A percentile compares a stretch with the other conserved stretches of the same genome.
These are phyloP conservation scores for Glaciozyma martinii DNA, from an alignment of 768 basidiomycete species.

Conservation along the genomic window DNA sequence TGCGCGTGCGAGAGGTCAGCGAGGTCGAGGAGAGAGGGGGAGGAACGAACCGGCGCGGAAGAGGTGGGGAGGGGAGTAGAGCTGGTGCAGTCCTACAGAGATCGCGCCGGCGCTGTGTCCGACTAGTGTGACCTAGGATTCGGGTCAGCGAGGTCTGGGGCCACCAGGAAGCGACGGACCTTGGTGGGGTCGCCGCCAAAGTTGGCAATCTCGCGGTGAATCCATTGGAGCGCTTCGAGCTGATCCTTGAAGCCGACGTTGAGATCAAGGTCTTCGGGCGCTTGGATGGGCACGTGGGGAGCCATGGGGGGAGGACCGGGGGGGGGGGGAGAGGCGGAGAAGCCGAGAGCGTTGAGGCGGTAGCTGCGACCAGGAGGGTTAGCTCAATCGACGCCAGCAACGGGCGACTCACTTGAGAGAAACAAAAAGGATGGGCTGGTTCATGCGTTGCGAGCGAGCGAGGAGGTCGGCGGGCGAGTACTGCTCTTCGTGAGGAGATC, in stretches of 20 bases:
- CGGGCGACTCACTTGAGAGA: conserved; percentile 2
- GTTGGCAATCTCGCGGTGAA: conserved; percentile 39
- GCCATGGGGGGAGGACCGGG: conserved; percentile 6
- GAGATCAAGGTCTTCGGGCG: conserved; percentile 37
- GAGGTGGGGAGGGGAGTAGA: conserved; percentile 9
- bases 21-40: not conserved
- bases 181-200: conserved; percentile 42
- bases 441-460: conserved; percentile 9
- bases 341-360: conserved; percentile 24
- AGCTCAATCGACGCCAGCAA: not conserved
- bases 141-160: not conserved
- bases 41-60: conserved; percentile 20
- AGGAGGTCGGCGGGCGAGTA: conserved; percentile 25
- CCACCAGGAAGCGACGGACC: not conserved
- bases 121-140: conserved; percentile 10
- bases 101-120: conserved; percentile 27
- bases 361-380: conserved; percentile 3
- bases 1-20: not conserved
- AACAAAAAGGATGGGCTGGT: conserved; percentile 20
- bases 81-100: conserved; percentile 23
- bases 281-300: conserved; percentile 18
- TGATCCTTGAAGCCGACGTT: conserved; percentile 49
- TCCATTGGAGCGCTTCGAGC: conserved; percentile 42
- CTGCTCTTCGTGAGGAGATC: conserved; percentile 14
- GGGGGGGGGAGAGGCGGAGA: conserved; percentile 21